These are phyloP conservation scores for Chlamydomonas asymmetrica DNA, from an alignment of 139 green algal genomes.

Conservation along the genomic window DNA sequence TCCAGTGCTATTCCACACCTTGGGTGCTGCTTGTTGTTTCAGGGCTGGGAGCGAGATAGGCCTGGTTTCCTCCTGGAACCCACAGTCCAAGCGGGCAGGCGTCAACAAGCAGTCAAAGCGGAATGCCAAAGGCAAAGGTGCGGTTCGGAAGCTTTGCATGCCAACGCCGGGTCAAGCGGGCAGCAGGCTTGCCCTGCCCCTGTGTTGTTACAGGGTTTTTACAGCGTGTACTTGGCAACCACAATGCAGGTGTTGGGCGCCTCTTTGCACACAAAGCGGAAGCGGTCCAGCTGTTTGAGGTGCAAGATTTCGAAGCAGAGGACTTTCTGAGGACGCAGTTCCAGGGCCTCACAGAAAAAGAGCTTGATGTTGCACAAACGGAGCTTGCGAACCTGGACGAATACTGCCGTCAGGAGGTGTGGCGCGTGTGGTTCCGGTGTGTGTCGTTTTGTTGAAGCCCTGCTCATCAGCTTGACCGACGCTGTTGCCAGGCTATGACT, in stretches of 20 bases:
- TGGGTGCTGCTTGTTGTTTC: too few species aligned
- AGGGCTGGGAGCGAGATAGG: too few species aligned
- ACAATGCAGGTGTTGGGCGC: not conserved
- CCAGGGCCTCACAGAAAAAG: not conserved
- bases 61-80: too few species aligned
- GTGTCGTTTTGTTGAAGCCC: not conserved
- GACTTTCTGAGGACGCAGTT: conserved; percentile 3
- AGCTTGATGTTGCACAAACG: conserved; percentile 10
- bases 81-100: too few species aligned
- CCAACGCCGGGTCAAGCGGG: too few species aligned
- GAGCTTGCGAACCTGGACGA: conserved; percentile 19
- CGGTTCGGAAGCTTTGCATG: too few species aligned
- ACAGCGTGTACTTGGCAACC: too few species aligned
- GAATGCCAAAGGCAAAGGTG: too few species aligned
- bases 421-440: not conserved
- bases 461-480: not conserved
- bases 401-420: conserved; percentile 26
- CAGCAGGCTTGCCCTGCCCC: too few species aligned
- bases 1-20: too few species aligned
- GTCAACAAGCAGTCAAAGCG: too few species aligned
- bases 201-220: too few species aligned
- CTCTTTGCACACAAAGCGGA: conserved; percentile 3
- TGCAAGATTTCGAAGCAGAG: not conserved
- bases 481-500: not conserved
- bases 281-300: conserved; percentile 11